A percentile compares a stretch with the other conserved stretches of the same genome.
phyloP scores from a whole-genome alignment of 768 basidiomycete species.

The Tricholoma sp. region DNA sequence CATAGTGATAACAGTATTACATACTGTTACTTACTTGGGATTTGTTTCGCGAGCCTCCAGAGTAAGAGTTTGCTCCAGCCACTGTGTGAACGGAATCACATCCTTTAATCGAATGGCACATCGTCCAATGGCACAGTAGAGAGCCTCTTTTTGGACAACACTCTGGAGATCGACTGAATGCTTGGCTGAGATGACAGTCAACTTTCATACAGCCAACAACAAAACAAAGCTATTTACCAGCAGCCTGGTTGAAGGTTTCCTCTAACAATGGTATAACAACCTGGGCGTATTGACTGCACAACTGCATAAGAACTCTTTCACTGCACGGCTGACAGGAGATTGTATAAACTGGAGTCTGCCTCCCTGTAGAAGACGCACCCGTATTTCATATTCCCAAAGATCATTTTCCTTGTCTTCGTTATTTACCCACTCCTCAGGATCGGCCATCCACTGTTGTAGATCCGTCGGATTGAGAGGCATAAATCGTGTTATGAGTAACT shows the following conservation, averaged over 20 bases:
- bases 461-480: conserved; percentile 81
- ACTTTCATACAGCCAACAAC: not conserved
- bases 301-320: conserved; percentile 83
- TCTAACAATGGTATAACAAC: conserved; percentile 65
- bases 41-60: conserved; percentile 56
- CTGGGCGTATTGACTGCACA: conserved; percentile 64
- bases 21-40: conserved; percentile 41
- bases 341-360: not conserved
- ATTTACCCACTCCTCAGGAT: conserved; percentile 95
- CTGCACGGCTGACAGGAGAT: conserved; percentile 67
- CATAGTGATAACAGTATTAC: not conserved
- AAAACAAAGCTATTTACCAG: conserved; percentile 38
- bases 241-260: conserved; percentile 53
- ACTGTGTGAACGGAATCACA: conserved; percentile 61
- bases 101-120: conserved; percentile 61
- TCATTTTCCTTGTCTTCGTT: conserved; percentile 86
- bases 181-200: conserved; percentile 28
- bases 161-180: conserved; percentile 48
- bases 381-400: conserved; percentile 89
- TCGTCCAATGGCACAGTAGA: conserved; percentile 88
- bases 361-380: conserved; percentile 44
- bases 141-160: conserved; percentile 75
- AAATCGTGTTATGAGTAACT: conserved; percentile 75
- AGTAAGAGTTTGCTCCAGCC: conserved; percentile 58
- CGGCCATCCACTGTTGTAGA: conserved; percentile 76